Conservation (phyloP, 2,329 filamentous ascomycete species). For the Macrophomina pseudophaseolina region DNA sequence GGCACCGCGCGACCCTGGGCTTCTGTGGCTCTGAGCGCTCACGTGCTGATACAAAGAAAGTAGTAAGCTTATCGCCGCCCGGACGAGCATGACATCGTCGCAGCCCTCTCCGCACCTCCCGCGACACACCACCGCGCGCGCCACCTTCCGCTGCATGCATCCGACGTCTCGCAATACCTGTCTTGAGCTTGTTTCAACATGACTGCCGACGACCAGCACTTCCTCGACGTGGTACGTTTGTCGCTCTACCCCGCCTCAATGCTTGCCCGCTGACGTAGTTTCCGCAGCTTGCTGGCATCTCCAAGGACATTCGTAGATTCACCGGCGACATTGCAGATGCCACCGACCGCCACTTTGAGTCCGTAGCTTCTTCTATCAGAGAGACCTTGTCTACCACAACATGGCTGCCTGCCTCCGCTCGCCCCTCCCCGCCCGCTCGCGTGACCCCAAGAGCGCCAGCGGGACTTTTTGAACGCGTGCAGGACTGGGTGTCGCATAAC, state of each 20-base stretch:
- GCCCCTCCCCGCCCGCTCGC: conserved; percentile 58
- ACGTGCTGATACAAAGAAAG: conserved; percentile 16
- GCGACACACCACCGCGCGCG: conserved; percentile 15
- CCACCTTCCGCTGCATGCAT: conserved; percentile 7
- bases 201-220: conserved; percentile 80
- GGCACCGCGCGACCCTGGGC: conserved; percentile 6
- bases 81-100: conserved; percentile 15
- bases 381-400: conserved; percentile 68
- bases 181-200: conserved; percentile 50
- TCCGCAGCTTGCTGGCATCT: conserved; percentile 60
- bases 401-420: conserved; percentile 75
- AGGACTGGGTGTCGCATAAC: conserved; percentile 75
- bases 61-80: conserved; percentile 22
- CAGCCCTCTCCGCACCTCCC: conserved; percentile 14
- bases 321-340: conserved; percentile 76
- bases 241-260: not conserved
- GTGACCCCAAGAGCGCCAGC: conserved; percentile 42
- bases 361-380: conserved; percentile 72
- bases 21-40: conserved; percentile 7
- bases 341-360: conserved; percentile 81
- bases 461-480: conserved; percentile 61
- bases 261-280: conserved; percentile 13
- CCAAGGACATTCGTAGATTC: conserved; percentile 72
- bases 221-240: conserved; percentile 72
- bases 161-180: conserved; percentile 16